Evolutionary conservation across 192 early-diverging fungal species (phyloP).

Genomic region (Kickxella alabastrina): DNA sequence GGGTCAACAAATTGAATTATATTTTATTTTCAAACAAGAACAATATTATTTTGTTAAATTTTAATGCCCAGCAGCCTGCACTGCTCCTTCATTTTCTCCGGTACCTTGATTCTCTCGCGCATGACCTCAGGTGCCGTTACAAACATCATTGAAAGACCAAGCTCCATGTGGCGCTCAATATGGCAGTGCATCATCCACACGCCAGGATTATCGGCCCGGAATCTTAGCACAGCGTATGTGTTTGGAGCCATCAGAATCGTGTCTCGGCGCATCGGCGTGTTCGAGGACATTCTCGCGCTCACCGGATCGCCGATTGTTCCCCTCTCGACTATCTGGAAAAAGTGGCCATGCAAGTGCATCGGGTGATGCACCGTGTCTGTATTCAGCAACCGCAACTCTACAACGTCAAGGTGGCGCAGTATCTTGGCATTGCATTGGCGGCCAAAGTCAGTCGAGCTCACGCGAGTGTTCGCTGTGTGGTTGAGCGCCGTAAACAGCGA

Average conservation of each 20-base stretch:
- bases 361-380: constrained; percentile 63
- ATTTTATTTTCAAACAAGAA: too few relatives aligned
- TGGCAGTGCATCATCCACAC: constrained; percentile 88
- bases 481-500: constrained; percentile 60
- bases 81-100: constrained; percentile 52
- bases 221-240: constrained; percentile 62
- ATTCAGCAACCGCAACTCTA: constrained; percentile 71
- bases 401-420: constrained; percentile 55
- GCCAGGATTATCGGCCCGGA: constrained; percentile 76
- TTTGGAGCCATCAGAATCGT: constrained; percentile 58
- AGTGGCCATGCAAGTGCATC: constrained; percentile 85
- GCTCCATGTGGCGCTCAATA: constrained; percentile 54
- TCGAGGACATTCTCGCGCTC: constrained; percentile 15
- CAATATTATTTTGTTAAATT: constrained; percentile 6
- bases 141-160: constrained; percentile 67
- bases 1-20: too few relatives aligned
- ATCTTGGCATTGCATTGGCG: constrained; percentile 56
- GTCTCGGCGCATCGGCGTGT: constrained; percentile 61
- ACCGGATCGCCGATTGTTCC: constrained; percentile 51
- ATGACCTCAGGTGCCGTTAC: constrained; percentile 66
- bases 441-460: constrained; percentile 56
- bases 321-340: constrained; percentile 71
- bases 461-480: constrained; percentile 40
- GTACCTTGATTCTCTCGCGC: constrained; percentile 48
- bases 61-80: constrained; percentile 58